Base-by-base conservation (phyloP, 2,329 filamentous ascomycete species). In the Penicillium crustosum region DNA sequence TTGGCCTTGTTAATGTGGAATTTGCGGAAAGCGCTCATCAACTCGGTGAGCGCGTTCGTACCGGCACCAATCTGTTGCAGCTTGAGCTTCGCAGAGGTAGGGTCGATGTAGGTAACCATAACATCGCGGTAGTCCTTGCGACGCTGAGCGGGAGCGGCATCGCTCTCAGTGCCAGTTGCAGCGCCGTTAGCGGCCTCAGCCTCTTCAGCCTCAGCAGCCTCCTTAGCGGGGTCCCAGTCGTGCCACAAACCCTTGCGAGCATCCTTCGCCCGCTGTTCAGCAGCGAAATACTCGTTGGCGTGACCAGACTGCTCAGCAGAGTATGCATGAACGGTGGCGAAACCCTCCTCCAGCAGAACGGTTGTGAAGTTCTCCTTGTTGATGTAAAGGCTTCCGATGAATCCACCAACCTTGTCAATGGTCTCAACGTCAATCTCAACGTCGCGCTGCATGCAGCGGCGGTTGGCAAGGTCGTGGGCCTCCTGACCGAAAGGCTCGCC, bases 311-410 rank as follows among this genome's bases (percentile, higher is more conserved):
- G 96, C 79, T 99, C 93, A 0, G 94, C 94, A 25, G 93, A 97
- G 79, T 96, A 97, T 56, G 89, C 87, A 74, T 97, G 93, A 17
- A 99, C 93, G 21, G 89, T 89, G 17, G 94, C 93, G 31, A 97
- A 83, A 61, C 94, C 94, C 77, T 99, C 94, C 76, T 97, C 94
- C 1, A 99, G 86, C 1, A 99, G 84, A 2, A 91, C 76, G 81
- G 96, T 97, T 69, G 93, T 91, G 71, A 99, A 96, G 79, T 90
- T 97, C 78, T 97, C 93, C 53, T 93, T 90, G 81, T 92, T 93
- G 74, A 99, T 85, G 75, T 92, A 97, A 25, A 99, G 82, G 15
- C 91, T 90, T 55, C 94, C 94, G 66, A 99, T 97, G 81, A 99
- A 99, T 38, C 94, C 94, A 68, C 94, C 94, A 27, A 94, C 88